phyloP scores from a whole-genome alignment of 768 basidiomycete species.

The Auricularia sp. region DNA sequence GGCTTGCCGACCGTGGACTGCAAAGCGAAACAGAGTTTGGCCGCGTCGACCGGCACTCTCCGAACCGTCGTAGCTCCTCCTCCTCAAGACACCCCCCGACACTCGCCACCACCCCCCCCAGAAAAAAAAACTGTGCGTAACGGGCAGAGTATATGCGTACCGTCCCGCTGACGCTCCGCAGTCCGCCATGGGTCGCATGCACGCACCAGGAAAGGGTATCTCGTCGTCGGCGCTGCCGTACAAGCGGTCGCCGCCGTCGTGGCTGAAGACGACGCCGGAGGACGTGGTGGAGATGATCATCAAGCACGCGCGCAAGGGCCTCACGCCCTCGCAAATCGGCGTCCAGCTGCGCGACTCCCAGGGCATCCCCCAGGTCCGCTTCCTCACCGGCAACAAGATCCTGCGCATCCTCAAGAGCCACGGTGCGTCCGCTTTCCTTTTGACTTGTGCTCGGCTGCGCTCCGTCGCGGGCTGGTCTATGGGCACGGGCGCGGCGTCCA shows the following conservation, averaged over 20 bases:
- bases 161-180: constrained; percentile 10
- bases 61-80: constrained; percentile 19
- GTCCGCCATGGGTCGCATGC: constrained; percentile 87
- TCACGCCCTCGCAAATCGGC: constrained; percentile 97
- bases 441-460: neutral
- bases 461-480: neutral
- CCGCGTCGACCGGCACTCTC: neutral
- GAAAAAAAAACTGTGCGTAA: constrained; percentile 28
- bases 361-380: constrained; percentile 96
- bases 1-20: neutral
- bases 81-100: constrained; percentile 21
- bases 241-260: constrained; percentile 86
- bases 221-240: constrained; percentile 98
- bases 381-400: constrained; percentile 99
- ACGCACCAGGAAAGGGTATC: constrained; percentile 99
- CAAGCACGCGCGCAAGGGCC: constrained; percentile 96
- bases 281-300: constrained; percentile 94
- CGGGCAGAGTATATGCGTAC: neutral
- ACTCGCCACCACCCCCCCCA: constrained; percentile 20
- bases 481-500: neutral
- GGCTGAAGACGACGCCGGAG: constrained; percentile 94
- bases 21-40: neutral
- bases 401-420: constrained; percentile 93
- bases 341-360: constrained; percentile 96
- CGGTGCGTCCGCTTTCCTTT: constrained; percentile 42